A percentile compares a stretch with the other conserved stretches of the same genome.
These are phyloP conservation scores for Epichloe uncinata DNA, from an alignment of 2,329 filamentous ascomycete species.

Conservation along the genomic window DNA sequence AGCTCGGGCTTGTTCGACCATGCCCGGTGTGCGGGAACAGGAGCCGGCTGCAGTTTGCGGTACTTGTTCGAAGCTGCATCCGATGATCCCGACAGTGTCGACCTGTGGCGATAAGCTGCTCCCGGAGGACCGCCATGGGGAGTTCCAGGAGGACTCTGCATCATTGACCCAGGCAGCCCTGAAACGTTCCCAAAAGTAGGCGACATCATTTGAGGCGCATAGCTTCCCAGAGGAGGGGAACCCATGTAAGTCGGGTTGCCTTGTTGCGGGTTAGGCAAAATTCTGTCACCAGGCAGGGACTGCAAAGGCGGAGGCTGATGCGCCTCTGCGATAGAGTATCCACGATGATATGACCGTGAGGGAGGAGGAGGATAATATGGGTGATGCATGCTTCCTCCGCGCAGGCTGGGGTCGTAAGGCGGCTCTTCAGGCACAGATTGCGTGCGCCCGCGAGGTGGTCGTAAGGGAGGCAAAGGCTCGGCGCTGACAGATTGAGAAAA, in stretches of 20 bases:
- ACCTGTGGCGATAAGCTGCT: conserved; percentile 22
- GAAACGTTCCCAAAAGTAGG: conserved; percentile 23
- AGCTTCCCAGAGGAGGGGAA: conserved; percentile 19
- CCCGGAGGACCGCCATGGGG: conserved; percentile 16
- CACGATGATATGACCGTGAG: conserved; percentile 18
- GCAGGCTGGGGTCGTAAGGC: conserved; percentile 19
- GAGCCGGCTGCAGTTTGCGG: conserved; percentile 45
- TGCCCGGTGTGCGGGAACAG: conserved; percentile 37
- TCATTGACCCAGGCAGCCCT: conserved; percentile 17
- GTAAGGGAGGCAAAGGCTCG: conserved; percentile 25
- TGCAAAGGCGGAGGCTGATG: conserved; percentile 19
- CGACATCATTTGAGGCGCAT: conserved; percentile 20
- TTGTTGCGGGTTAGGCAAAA: conserved; percentile 22
- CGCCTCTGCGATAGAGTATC: conserved; percentile 15
- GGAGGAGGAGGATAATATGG: conserved; percentile 20
- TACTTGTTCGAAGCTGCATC: conserved; percentile 32
- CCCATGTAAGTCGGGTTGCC: conserved; percentile 18
- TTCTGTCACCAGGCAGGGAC: conserved; percentile 18
- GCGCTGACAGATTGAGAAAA: conserved; percentile 22
- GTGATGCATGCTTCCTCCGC: conserved; percentile 15
- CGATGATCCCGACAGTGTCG: conserved; percentile 24
- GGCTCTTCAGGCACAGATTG: conserved; percentile 22
- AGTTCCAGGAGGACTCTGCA: conserved; percentile 23
- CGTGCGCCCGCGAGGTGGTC: conserved; percentile 22
- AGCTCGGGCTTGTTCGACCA: conserved; percentile 36